These are phyloP conservation scores for Tylopilus cervinicoccineus DNA, from an alignment of 768 basidiomycete genomes.

Conservation along the genomic window DNA sequence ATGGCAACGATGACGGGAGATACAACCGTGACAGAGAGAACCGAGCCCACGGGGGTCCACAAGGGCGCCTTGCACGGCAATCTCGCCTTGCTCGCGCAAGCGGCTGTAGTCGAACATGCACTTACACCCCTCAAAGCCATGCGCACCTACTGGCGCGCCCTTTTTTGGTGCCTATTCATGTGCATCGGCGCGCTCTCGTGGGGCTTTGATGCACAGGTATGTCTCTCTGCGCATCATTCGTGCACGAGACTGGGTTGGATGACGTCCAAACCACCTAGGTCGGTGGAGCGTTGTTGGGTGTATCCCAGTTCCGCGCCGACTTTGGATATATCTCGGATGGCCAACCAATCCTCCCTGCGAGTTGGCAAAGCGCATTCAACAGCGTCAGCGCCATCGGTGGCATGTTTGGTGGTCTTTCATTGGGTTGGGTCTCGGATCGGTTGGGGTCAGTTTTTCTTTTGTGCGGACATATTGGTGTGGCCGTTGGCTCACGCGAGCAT, in stretches of 20 bases:
- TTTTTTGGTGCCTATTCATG: slow-evolving; percentile 24
- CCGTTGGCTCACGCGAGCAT: neutral
- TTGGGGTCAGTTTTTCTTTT: slow-evolving; percentile 16
- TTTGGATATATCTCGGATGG: slow-evolving; percentile 16
- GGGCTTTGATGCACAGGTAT: slow-evolving; percentile 25
- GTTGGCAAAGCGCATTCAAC: slow-evolving; percentile 28
- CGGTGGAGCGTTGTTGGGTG: slow-evolving; percentile 18
- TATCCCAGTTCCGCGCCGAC: slow-evolving; percentile 25
- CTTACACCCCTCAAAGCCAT: slow-evolving; percentile 19
- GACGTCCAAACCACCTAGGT: slow-evolving; percentile 6
- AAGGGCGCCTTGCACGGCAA: slow-evolving; percentile 5
- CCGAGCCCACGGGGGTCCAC: slow-evolving; percentile 4
- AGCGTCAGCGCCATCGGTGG: slow-evolving; percentile 23
- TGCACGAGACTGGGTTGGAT: neutral
- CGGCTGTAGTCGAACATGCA: slow-evolving; percentile 20
- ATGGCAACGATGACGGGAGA: slow-evolving; percentile 3
- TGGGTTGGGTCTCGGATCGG: slow-evolving; percentile 22
- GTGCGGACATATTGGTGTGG: neutral
- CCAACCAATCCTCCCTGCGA: slow-evolving; percentile 18
- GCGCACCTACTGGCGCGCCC: slow-evolving; percentile 22
- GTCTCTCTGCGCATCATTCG: neutral
- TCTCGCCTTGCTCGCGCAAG: slow-evolving; percentile 20
- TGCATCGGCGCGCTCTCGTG: slow-evolving; percentile 23
- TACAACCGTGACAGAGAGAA: slow-evolving; percentile 5
- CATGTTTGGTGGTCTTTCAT: slow-evolving; percentile 24